Base-by-base conservation (phyloP, 2,329 filamentous ascomycete genomes). In the Aspergillus aculeatus region DNA sequence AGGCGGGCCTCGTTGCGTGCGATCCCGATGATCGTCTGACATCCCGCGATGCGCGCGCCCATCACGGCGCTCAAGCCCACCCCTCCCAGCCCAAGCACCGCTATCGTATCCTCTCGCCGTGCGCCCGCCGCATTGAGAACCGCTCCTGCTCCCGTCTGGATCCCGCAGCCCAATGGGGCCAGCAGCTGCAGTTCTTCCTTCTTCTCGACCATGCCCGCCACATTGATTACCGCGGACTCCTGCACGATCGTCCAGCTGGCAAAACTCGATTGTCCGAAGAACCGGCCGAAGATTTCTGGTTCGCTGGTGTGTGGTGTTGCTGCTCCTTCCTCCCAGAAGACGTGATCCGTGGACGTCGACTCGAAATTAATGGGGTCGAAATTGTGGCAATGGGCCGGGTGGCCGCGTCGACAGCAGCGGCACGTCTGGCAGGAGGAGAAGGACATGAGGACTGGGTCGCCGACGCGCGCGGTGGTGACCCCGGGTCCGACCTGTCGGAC, bases 261-360 rank as follows among this genome's bases (percentile, higher is more conserved):
- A 60, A 80, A 81, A 50, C 78, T 81, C 1, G 75, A 78, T 59
- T 82, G 79, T 1, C 80, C 81, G 66, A 82, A 83, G 69, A 84
- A 85, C 9, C 63, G 65, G 3, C 77, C 77, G 4, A 69, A 69
- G 32, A 78, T 68, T 11, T 56, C 68, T 48, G 68, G 67, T 4
- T 60, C 59, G 1, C 53, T 12, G 31, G 32, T 21, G 3, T 54
- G 65, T 64, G 55, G 5, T 24, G 52, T 1, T 29, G 4, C 2
- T 23, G 48, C 5, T 51, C 55, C 3, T 3, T 38, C 23, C 6
- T 5, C 50, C 50, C 50, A 38, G 54, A 61, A 64, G 11, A 64
- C 62, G 11, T 38, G 47, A 23, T 58, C 56, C 21, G 59, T 56
- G 16, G 32, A 3, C 14, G 29, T 32, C 1, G 56, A 50, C 14